Evolutionary conservation across 495 filamentous ascomycete genomes (phyloP).

Genomic region (Achaetomiella virescens): DNA sequence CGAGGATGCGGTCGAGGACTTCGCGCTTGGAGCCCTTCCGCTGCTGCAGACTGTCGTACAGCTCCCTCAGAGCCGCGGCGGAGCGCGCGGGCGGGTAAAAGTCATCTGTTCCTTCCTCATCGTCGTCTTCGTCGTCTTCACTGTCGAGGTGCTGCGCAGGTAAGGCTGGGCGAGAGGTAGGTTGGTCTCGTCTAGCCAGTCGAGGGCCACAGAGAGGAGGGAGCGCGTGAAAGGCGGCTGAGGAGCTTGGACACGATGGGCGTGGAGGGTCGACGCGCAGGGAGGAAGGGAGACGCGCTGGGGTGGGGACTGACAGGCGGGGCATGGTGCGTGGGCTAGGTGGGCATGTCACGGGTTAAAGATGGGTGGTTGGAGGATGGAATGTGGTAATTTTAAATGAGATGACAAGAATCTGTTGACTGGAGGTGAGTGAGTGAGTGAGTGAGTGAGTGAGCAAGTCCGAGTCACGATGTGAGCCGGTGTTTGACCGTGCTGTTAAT

Average conservation of each 20-base stretch:
- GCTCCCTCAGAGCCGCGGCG: slow-evolving; percentile 54
- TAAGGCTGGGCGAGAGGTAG: slow-evolving; percentile 50
- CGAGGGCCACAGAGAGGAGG: slow-evolving; percentile 59
- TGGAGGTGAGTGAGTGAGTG: too few relatives aligned
- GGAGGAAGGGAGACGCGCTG: slow-evolving; percentile 40
- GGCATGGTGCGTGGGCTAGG: too few relatives aligned
- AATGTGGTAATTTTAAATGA: too few relatives aligned
- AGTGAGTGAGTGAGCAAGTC: too few relatives aligned
- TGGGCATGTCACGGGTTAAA: too few relatives aligned
- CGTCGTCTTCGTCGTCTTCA: slow-evolving; percentile 37
- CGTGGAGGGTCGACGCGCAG: slow-evolving; percentile 59
- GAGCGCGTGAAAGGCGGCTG: slow-evolving; percentile 62
- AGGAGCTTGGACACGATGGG: slow-evolving; percentile 60
- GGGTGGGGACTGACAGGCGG: slow-evolving; percentile 40
- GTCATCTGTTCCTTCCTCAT: slow-evolving; percentile 43
- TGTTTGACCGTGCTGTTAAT: too few relatives aligned
- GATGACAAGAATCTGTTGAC: too few relatives aligned
- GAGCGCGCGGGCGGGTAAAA: slow-evolving; percentile 58
- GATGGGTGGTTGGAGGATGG: too few relatives aligned
- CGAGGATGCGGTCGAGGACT: slow-evolving; percentile 65
- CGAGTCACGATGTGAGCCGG: too few relatives aligned
- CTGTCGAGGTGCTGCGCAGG: slow-evolving; percentile 34
- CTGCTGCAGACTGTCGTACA: slow-evolving; percentile 48
- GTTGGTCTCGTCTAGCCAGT: slow-evolving; percentile 66
- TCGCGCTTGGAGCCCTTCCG: slow-evolving; percentile 67